phyloP scores from a whole-genome alignment of 108 stramenopile genomes.

The Skeletonema menzelii region DNA sequence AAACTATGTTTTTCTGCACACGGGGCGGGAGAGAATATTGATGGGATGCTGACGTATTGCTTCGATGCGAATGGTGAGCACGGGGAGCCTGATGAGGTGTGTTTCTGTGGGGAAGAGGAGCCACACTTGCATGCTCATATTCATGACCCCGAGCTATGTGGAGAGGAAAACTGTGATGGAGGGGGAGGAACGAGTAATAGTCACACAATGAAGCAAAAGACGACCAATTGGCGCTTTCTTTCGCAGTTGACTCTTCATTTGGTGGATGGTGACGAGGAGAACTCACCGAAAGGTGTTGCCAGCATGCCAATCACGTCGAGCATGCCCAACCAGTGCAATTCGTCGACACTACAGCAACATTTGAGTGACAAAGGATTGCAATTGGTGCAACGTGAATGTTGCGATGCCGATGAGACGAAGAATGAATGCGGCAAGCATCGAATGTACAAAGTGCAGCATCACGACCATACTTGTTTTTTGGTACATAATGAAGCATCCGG shows the following conservation, averaged over 20 bases:
- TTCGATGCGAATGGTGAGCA: constrained; percentile 58
- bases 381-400: constrained; percentile 3
- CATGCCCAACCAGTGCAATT: constrained; percentile 43
- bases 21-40: constrained; percentile 29
- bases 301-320: constrained; percentile 26
- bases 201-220: not conserved
- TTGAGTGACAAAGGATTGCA: constrained; percentile 26
- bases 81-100: constrained; percentile 56
- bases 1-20: constrained; percentile 59
- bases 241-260: constrained; percentile 25
- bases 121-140: constrained; percentile 65
- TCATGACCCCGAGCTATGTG: constrained; percentile 26
- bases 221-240: constrained; percentile 23
- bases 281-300: not conserved
- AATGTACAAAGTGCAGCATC: constrained; percentile 38
- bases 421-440: constrained; percentile 11
- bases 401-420: not conserved
- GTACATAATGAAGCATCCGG: constrained; percentile 46
- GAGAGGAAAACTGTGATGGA: not conserved
- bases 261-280: constrained; percentile 7
- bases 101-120: constrained; percentile 52
- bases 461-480: constrained; percentile 52
- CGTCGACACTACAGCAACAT: constrained; percentile 2
- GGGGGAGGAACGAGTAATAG: not conserved
- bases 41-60: constrained; percentile 54